phyloP scores from a whole-genome alignment of 495 filamentous ascomycete genomes.

The Penicillium cosmopolitanum region DNA sequence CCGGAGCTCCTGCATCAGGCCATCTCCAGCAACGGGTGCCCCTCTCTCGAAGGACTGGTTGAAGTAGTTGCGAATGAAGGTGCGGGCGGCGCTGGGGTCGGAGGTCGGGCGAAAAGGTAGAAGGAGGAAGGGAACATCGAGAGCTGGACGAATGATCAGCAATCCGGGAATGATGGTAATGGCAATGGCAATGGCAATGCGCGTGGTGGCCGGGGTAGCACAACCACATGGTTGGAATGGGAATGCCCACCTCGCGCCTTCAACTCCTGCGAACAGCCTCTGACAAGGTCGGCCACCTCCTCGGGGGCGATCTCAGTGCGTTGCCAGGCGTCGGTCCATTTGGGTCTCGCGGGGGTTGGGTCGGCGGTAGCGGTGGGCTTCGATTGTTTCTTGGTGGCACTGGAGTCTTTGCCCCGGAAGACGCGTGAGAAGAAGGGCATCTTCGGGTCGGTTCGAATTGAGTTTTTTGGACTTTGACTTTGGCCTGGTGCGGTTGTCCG shows the following conservation, averaged over 20 bases:
- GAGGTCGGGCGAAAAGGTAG: constrained; percentile 94
- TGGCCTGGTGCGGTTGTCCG: constrained; percentile 4
- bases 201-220: constrained; percentile 20
- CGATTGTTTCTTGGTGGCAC: constrained; percentile 59
- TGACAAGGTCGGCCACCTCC: constrained; percentile 85
- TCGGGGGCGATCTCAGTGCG: constrained; percentile 85
- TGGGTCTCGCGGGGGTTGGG: constrained; percentile 64
- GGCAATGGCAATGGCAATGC: constrained; percentile 22
- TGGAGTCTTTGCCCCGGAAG: constrained; percentile 71
- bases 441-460: constrained; percentile 19
- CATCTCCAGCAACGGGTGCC: constrained; percentile 62
- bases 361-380: constrained; percentile 54
- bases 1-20: constrained; percentile 81
- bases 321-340: constrained; percentile 88
- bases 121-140: constrained; percentile 89
- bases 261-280: constrained; percentile 84
- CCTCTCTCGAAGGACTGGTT: constrained; percentile 54
- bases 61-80: constrained; percentile 94
- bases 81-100: constrained; percentile 86
- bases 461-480: background rate
- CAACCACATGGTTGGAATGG: constrained; percentile 31
- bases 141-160: constrained; percentile 59
- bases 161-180: constrained; percentile 13
- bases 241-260: constrained; percentile 83
- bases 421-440: constrained; percentile 73